A percentile compares a stretch with the other conserved stretches of the same genome.
These are phyloP conservation scores for Hemileccinum rubropunctum DNA, from an alignment of 768 basidiomycete species.

Conservation along the genomic window DNA sequence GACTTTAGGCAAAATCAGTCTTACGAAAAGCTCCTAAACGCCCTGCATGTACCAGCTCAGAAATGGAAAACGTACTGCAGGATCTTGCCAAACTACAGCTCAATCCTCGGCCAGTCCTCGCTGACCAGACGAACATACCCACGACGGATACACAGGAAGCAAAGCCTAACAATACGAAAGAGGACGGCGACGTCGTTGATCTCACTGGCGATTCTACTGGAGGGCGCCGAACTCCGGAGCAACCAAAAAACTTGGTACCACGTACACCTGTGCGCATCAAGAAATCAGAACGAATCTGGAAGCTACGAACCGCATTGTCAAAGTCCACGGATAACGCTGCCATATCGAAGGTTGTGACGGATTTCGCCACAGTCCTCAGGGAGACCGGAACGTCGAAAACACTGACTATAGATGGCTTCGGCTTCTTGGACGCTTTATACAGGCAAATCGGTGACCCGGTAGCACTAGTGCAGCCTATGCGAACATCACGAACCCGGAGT, in stretches of 20 bases:
- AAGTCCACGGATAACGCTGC: constrained; percentile 51
- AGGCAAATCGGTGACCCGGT: constrained; percentile 72
- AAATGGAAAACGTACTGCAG: constrained; percentile 55
- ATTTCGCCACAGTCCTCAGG: constrained; percentile 58
- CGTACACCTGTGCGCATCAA: constrained; percentile 32
- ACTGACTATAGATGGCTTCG: constrained; percentile 67
- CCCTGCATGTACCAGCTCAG: constrained; percentile 32
- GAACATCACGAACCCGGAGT: constrained; percentile 41
- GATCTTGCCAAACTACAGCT: constrained; percentile 60
- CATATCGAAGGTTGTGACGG: constrained; percentile 53
- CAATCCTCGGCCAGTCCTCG: constrained; percentile 47
- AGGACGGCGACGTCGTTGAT: constrained; percentile 39
- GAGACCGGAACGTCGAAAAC: constrained; percentile 64
- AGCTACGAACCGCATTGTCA: constrained; percentile 42
- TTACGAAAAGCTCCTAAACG: constrained; percentile 14
- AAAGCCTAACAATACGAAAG: constrained; percentile 24
- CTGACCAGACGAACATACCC: constrained; percentile 46
- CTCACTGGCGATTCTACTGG: constrained; percentile 39
- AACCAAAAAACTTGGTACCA: constrained; percentile 20
- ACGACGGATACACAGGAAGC: constrained; percentile 31
- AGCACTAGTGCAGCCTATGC: constrained; percentile 51
- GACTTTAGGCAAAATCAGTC: constrained; percentile 31
- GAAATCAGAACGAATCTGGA: constrained; percentile 49
- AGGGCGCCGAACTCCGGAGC: constrained; percentile 28
- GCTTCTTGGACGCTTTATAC: constrained; percentile 65